phyloP scores from a whole-genome alignment of 1,284 basidiomycete genomes.

The Retiboletus flavoniger region DNA sequence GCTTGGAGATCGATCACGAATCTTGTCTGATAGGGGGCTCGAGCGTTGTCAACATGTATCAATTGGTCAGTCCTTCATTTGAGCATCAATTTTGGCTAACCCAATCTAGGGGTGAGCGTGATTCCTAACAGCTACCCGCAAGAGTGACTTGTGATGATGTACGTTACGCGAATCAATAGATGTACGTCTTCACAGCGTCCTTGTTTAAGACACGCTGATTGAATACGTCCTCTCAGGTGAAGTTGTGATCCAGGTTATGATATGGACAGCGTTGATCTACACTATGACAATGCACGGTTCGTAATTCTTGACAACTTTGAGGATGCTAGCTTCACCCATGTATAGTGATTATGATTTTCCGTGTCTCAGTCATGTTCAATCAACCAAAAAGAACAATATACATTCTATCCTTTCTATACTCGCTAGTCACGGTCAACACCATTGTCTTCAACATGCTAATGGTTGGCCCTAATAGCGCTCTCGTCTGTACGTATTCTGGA shows the following conservation, averaged over 20 bases:
- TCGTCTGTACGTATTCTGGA: background rate
- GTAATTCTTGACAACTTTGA: background rate
- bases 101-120: slow-evolving; percentile 4
- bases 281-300: background rate
- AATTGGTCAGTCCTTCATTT: background rate
- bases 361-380: slow-evolving; percentile 14
- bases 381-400: background rate
- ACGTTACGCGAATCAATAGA: background rate
- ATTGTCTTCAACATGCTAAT: background rate
- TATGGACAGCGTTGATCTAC: slow-evolving; percentile 4
- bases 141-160: background rate
- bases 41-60: background rate
- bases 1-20: background rate
- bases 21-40: background rate
- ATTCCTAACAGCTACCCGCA: background rate
- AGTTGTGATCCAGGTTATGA: background rate
- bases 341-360: slow-evolving; percentile 17
- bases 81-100: background rate
- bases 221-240: background rate
- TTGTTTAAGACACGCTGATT: background rate
- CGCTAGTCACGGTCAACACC: background rate
- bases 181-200: background rate
- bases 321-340: background rate
- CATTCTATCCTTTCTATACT: slow-evolving; percentile 5
- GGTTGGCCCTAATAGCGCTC: slow-evolving; percentile 1